Evolutionary conservation across 371 early-diverging fungal genomes (phyloP).

Genomic region (Mucor piriformis): DNA sequence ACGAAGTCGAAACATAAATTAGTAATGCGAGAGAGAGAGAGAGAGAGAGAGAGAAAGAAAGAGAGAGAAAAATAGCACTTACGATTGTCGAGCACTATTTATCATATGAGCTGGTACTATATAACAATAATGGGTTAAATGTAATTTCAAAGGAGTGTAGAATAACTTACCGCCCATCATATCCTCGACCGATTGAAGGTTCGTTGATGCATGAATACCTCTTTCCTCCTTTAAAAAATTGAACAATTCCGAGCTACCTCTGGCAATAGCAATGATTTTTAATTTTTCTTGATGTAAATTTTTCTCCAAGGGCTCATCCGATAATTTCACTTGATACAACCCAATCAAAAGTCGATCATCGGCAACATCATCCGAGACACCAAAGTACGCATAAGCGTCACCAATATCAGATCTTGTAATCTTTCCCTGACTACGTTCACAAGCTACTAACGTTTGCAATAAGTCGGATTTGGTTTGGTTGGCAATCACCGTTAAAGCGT

Average conservation of each 20-base stretch:
- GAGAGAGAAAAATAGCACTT: conserved; percentile 8
- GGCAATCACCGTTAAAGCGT: conserved; percentile 45
- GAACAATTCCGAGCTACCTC: conserved; percentile 31
- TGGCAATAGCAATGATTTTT: conserved; percentile 32
- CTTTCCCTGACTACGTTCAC: conserved; percentile 51
- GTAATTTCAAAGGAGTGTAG: neutral
- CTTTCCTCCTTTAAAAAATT: conserved; percentile 32
- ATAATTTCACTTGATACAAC: conserved; percentile 35
- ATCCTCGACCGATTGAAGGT: conserved; percentile 10
- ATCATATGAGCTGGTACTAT: conserved; percentile 26
- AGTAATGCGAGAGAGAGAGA: neutral
- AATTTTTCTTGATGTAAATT: conserved; percentile 33
- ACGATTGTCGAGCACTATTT: conserved; percentile 7
- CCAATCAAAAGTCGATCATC: conserved; percentile 36
- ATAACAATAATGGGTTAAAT: neutral
- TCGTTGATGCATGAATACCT: conserved; percentile 11
- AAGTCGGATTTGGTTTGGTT: conserved; percentile 36
- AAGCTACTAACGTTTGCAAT: conserved; percentile 47
- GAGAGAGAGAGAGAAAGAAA: neutral
- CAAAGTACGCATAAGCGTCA: conserved; percentile 59
- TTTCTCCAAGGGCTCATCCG: conserved; percentile 39
- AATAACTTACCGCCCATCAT: conserved; percentile 28
- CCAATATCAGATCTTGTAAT: conserved; percentile 48
- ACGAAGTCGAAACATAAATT: neutral
- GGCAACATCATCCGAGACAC: conserved; percentile 31